phyloP scores from a whole-genome alignment of 164 flowering plant species.

The Kingdonia uniflora region DNA sequence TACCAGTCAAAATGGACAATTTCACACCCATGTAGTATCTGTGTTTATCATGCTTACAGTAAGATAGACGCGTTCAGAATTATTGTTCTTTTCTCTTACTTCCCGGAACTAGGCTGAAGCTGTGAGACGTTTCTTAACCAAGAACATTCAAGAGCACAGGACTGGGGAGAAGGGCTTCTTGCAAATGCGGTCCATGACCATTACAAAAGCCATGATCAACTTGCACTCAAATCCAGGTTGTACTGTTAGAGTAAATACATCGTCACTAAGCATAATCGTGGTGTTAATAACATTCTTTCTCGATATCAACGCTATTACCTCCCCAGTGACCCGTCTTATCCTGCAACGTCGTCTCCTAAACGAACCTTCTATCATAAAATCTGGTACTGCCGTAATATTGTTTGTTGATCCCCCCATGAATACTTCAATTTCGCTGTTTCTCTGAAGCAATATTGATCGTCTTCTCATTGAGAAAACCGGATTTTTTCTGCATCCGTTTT shows the following conservation, averaged over 20 bases:
- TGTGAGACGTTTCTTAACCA: not conserved
- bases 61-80: too few species aligned
- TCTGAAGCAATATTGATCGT: conserved; percentile 7
- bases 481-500: not conserved
- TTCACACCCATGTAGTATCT: too few species aligned
- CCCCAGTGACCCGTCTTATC: conserved; percentile 21
- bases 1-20: too few species aligned
- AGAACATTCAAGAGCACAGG: conserved; percentile 25
- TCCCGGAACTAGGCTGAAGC: not conserved
- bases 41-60: too few species aligned
- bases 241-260: conserved; percentile 41
- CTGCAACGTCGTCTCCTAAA: conserved; percentile 35
- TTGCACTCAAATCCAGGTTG: conserved; percentile 32
- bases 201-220: conserved; percentile 50
- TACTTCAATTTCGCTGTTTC: conserved; percentile 25
- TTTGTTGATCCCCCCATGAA: conserved; percentile 16
- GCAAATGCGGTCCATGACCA: conserved; percentile 53
- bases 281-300: conserved; percentile 38
- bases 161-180: conserved; percentile 26
- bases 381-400: conserved; percentile 11
- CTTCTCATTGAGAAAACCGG: conserved; percentile 43
- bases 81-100: too few species aligned
- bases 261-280: conserved; percentile 30
- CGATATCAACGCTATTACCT: conserved; percentile 34
- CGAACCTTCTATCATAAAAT: conserved; percentile 40